A percentile compares a stretch with the other conserved stretches of the same genome.
Evolutionary conservation across 257 asterid genomes (phyloP).

Genomic region (Nicotiana benthamiana): DNA sequence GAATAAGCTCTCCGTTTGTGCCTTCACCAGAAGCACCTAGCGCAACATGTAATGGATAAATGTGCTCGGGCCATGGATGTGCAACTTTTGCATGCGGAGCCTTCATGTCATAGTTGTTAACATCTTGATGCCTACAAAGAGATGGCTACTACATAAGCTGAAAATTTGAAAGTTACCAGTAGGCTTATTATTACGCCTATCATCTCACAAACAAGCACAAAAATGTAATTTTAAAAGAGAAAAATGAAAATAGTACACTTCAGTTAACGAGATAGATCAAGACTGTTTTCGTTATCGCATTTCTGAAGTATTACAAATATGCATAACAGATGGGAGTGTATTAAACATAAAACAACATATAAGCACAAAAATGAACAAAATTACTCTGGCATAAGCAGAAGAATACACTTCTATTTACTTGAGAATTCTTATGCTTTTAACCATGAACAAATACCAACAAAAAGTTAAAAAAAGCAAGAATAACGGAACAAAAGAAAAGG

Average conservation of each 20-base stretch:
- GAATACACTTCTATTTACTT: background rate
- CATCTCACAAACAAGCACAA: background rate
- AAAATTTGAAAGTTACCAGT: background rate
- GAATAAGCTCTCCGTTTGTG: conserved; percentile 56
- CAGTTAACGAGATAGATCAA: background rate
- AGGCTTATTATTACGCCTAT: background rate
- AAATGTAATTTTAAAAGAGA: background rate
- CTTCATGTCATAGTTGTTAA: conserved; percentile 43
- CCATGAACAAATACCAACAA: background rate
- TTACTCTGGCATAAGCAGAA: background rate
- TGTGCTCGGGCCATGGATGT: conserved; percentile 75
- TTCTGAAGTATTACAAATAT: background rate
- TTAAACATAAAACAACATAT: background rate
- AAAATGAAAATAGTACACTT: background rate
- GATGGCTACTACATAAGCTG: background rate
- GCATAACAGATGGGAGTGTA: background rate
- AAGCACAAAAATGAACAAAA: background rate
- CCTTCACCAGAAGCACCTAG: conserved; percentile 62
- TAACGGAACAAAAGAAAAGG: background rate
- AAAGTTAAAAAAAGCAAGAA: background rate
- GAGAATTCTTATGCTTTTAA: background rate
- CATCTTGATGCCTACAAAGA: conserved; percentile 52
- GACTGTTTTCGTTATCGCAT: background rate
- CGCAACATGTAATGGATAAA: conserved; percentile 68
- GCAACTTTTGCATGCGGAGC: conserved; percentile 72